phyloP scores from a whole-genome alignment of 2,329 filamentous ascomycete genomes.

The Monosporascus sp. region DNA sequence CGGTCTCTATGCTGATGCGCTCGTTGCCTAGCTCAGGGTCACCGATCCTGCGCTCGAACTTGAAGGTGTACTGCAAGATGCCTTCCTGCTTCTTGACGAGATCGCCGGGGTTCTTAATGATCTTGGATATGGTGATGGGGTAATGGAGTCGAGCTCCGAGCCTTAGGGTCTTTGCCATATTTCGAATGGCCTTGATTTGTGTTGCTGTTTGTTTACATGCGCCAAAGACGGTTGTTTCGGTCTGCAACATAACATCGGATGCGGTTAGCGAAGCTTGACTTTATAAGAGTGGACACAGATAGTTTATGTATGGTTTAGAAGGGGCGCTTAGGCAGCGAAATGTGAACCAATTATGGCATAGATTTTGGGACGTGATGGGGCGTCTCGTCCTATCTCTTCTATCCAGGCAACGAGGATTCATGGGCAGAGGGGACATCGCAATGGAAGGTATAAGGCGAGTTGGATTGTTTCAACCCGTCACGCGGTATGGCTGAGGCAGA shows the following conservation, averaged over 20 bases:
- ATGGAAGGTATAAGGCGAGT: too few species aligned
- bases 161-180: constrained; percentile 41
- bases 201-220: background rate
- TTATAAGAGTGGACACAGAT: background rate
- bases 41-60: constrained; percentile 69
- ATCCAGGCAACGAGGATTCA: too few species aligned
- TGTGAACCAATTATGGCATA: too few species aligned
- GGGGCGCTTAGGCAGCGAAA: too few species aligned
- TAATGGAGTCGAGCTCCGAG: constrained; percentile 70
- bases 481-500: too few species aligned
- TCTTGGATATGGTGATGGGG: constrained; percentile 84
- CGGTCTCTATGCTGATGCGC: constrained; percentile 63
- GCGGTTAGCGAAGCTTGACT: background rate
- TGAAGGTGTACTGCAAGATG: constrained; percentile 83
- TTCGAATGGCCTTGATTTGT: background rate
- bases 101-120: constrained; percentile 73
- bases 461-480: too few species aligned
- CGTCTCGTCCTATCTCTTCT: too few species aligned
- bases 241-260: background rate
- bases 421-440: too few species aligned
- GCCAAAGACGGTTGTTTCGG: background rate
- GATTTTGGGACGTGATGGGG: too few species aligned
- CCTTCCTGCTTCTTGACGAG: constrained; percentile 68
- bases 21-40: constrained; percentile 56
- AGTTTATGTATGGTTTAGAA: background rate